A percentile compares a stretch with the other conserved stretches of the same genome.
These are phyloP conservation scores for Marasmius sp. DNA, from an alignment of 1,284 basidiomycete species.

Conservation along the genomic window DNA sequence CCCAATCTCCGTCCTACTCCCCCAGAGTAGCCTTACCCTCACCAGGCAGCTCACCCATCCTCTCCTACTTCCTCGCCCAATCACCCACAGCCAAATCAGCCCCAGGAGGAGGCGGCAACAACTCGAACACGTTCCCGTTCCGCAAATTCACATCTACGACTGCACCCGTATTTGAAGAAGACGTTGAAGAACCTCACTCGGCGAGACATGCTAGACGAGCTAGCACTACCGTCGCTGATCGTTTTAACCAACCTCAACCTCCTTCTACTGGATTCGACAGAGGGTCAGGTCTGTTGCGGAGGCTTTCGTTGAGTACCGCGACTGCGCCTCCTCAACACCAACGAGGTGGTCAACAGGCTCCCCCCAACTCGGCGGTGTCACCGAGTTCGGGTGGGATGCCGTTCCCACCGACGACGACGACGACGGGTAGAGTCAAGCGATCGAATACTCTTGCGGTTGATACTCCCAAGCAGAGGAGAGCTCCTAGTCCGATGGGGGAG, in stretches of 20 bases:
- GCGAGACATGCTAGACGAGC: conserved; percentile 49
- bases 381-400: conserved; percentile 23
- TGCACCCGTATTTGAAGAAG: conserved; percentile 53
- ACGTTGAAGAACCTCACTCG: conserved; percentile 48
- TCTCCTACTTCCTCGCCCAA: conserved; percentile 66
- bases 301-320: conserved; percentile 65
- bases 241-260: conserved; percentile 42
- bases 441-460: conserved; percentile 60
- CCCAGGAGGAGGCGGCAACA: conserved; percentile 30
- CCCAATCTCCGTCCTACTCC: conserved; percentile 34
- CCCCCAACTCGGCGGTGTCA: conserved; percentile 44
- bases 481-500: conserved; percentile 84
- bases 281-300: conserved; percentile 64
- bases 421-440: conserved; percentile 50
- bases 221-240: conserved; percentile 45
- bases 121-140: conserved; percentile 72
- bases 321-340: conserved; percentile 14
- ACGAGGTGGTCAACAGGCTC: conserved; percentile 39
- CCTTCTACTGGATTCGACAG: conserved; percentile 49
- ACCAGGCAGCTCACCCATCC: conserved; percentile 63
- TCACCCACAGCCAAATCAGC: conserved; percentile 47
- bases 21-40: conserved; percentile 49
- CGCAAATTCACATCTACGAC: conserved; percentile 44
- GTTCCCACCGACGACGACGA: conserved; percentile 22
- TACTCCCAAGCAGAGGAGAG: conserved; percentile 59